These are phyloP conservation scores for Coprinopsis sp. DNA, from an alignment of 768 basidiomycete genomes.

Conservation along the genomic window DNA sequence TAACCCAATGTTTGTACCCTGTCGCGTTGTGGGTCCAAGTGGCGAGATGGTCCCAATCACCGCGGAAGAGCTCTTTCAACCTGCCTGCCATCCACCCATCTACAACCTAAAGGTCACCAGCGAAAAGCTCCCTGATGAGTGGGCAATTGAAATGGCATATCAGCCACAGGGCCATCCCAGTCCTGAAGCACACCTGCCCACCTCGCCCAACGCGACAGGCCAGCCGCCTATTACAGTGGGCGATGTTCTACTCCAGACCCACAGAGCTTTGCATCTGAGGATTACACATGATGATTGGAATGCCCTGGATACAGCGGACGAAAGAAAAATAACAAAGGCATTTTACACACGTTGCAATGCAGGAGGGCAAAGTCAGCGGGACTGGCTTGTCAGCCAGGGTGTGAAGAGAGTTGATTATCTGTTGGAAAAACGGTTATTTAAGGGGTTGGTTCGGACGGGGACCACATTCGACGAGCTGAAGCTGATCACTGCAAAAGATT, in stretches of 20 bases:
- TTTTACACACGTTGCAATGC: conserved; percentile 35
- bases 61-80: conserved; percentile 41
- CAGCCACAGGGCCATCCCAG: conserved; percentile 34
- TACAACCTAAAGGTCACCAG: conserved; percentile 53
- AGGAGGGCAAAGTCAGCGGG: conserved; percentile 23
- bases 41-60: conserved; percentile 37
- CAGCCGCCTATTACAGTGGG: conserved; percentile 46
- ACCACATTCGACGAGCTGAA: conserved; percentile 35
- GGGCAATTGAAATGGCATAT: conserved; percentile 62
- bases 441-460: conserved; percentile 41
- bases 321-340: conserved; percentile 30
- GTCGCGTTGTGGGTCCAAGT: conserved; percentile 29
- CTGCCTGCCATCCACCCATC: conserved; percentile 53
- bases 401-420: conserved; percentile 62
- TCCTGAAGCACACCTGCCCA: conserved; percentile 13
- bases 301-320: conserved; percentile 24
- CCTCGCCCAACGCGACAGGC: conserved; percentile 12
- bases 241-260: conserved; percentile 55
- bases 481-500: conserved; percentile 20
- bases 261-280: conserved; percentile 41
- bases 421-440: conserved; percentile 40
- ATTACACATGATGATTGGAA: conserved; percentile 40
- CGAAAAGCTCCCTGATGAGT: conserved; percentile 52
- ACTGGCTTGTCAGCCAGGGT: conserved; percentile 41
- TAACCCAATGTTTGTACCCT: conserved; percentile 40